These are phyloP conservation scores for Nakazawaea pomicola DNA, from an alignment of 805 yeast genomes.

Conservation along the genomic window DNA sequence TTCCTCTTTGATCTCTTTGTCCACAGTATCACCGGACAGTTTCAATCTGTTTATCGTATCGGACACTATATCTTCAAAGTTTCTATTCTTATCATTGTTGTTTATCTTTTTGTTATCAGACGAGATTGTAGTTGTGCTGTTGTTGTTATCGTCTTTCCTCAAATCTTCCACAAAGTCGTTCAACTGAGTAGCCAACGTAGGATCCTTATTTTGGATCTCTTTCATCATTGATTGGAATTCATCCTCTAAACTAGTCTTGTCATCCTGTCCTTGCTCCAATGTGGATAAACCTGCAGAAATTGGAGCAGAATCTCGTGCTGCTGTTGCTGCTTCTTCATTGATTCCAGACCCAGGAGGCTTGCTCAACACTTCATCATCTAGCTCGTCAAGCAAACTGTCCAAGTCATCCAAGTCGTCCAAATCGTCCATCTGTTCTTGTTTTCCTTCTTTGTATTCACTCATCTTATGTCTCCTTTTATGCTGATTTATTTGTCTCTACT, in stretches of 20 bases:
- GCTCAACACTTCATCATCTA: slow-evolving; percentile 63
- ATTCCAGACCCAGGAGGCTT: slow-evolving; percentile 51
- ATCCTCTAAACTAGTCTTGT: slow-evolving; percentile 19
- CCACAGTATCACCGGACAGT: slow-evolving; percentile 68
- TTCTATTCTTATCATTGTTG: slow-evolving; percentile 27
- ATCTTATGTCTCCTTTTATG: not conserved
- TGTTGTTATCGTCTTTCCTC: slow-evolving; percentile 21
- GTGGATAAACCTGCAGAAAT: too few species aligned
- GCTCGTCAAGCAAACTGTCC: slow-evolving; percentile 83
- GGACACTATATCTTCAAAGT: slow-evolving; percentile 71
- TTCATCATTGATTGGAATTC: slow-evolving; percentile 19
- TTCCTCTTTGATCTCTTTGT: slow-evolving; percentile 42
- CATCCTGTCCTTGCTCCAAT: too few species aligned
- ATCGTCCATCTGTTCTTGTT: too few species aligned
- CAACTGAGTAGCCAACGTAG: slow-evolving; percentile 22
- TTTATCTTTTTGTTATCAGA: too few species aligned
- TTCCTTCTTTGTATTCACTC: not conserved
- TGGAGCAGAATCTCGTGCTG: slow-evolving; percentile 14
- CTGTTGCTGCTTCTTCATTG: slow-evolving; percentile 15
- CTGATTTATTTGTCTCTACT: too few species aligned
- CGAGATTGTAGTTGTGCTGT: slow-evolving; percentile 15
- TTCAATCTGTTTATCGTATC: slow-evolving; percentile 77
- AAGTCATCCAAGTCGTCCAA: slow-evolving; percentile 63
- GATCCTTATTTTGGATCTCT: slow-evolving; percentile 22
- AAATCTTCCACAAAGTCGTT: slow-evolving; percentile 19